Evolutionary conservation across 257 asterid species (phyloP).

Genomic region (Paraleonurus japonicus): DNA sequence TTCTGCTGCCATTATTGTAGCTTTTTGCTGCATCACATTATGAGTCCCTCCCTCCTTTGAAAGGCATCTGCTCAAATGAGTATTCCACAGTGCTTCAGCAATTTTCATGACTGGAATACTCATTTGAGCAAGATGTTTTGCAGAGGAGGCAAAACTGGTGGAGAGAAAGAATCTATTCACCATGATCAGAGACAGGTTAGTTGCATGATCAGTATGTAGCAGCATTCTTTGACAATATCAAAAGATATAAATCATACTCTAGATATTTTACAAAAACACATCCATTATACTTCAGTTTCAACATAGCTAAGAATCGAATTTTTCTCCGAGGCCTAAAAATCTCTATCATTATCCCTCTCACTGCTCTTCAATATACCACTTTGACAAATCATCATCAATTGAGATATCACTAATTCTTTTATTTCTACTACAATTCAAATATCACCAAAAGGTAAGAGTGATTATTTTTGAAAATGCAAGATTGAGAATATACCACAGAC

Average conservation of each 20-base stretch:
- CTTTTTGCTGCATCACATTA: too few species aligned
- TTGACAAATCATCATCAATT: background rate
- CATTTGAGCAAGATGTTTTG: slow-evolving; percentile 15
- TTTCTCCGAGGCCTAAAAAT: background rate
- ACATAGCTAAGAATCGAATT: background rate
- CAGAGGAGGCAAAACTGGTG: background rate
- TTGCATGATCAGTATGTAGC: background rate
- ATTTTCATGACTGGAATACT: slow-evolving; percentile 12
- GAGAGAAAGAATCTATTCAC: background rate
- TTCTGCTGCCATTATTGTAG: too few species aligned
- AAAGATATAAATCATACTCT: background rate
- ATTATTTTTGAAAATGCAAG: background rate
- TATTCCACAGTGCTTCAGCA: slow-evolving; percentile 16
- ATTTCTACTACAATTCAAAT: background rate
- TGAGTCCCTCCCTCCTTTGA: slow-evolving; percentile 2
- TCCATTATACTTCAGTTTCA: background rate
- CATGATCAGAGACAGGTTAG: slow-evolving; percentile 3
- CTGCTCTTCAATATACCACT: background rate
- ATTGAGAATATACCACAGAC: background rate
- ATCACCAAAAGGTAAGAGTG: background rate
- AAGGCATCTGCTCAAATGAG: slow-evolving; percentile 26
- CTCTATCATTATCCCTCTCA: background rate
- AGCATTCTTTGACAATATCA: background rate
- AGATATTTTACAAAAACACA: background rate
- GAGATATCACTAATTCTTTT: background rate